Conservation (phyloP, 228 moss, liverwort and hornwort genomes). For the Sphagnum fallax region DNA sequence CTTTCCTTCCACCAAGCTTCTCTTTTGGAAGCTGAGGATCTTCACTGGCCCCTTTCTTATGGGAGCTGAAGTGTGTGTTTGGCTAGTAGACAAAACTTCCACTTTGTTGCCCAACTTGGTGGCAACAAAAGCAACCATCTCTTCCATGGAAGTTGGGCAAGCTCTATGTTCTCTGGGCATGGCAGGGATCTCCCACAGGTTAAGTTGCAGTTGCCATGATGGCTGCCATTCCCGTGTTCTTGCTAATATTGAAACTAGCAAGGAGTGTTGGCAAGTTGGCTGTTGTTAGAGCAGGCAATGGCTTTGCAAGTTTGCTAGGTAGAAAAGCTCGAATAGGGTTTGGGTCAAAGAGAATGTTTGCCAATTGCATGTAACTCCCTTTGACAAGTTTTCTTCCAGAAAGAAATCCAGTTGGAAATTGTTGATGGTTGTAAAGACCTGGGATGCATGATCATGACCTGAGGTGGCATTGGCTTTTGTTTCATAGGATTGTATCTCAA, state of each 20-base stretch:
- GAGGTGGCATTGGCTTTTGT: neutral
- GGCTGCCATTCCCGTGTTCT: neutral
- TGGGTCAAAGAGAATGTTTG: neutral
- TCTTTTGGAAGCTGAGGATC: conserved; percentile 24
- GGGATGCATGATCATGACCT: too few relatives aligned
- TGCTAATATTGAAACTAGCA: neutral
- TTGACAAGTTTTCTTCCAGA: neutral
- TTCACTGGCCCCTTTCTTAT: neutral
- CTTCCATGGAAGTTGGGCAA: neutral
- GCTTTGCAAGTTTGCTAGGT: neutral
- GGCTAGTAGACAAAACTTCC: conserved; percentile 17
- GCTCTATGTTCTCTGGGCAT: neutral
- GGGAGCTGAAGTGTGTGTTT: conserved; percentile 7
- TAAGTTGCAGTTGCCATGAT: neutral
- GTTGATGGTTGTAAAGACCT: neutral
- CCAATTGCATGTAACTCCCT: neutral
- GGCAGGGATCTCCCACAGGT: too few relatives aligned
- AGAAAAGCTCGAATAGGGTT: neutral
- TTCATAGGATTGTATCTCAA: conserved; percentile 15
- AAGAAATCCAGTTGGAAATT: conserved; percentile 1
- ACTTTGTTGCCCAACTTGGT: conserved; percentile 32
- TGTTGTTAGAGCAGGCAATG: neutral
- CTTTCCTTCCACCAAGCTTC: conserved; percentile 29
- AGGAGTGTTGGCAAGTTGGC: neutral
- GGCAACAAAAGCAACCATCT: conserved; percentile 36